phyloP scores from a whole-genome alignment of 1,139 yeast genomes.

The Saccharomyces hybrid region DNA sequence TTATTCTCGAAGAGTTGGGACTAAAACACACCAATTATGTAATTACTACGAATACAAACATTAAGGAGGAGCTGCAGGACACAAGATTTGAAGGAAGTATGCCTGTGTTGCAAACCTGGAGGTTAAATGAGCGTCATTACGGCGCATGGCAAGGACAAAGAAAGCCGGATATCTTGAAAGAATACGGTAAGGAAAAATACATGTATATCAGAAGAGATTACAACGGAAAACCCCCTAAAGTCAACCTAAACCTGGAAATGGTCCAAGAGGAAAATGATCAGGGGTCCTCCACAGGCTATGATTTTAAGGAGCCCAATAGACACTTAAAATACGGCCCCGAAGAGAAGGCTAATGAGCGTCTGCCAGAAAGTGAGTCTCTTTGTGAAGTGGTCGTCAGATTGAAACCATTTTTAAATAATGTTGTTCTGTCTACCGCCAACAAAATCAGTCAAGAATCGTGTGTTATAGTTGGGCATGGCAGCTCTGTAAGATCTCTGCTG shows the following conservation, averaged over 20 bases:
- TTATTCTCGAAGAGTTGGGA: conserved; percentile 43
- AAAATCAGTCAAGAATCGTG: conserved; percentile 41
- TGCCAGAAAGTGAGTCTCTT: conserved; percentile 66
- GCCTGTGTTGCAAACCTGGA: conserved; percentile 44
- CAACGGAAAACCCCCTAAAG: conserved; percentile 59
- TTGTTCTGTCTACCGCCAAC: conserved; percentile 35
- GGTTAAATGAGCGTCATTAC: conserved; percentile 71
- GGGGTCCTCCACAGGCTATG: conserved; percentile 28
- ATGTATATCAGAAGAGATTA: conserved; percentile 61
- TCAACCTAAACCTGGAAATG: conserved; percentile 29
- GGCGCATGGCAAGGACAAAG: conserved; percentile 65
- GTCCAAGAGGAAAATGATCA: conserved; percentile 25
- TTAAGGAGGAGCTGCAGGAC: conserved; percentile 6
- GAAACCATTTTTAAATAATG: conserved; percentile 43
- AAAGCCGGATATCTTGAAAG: conserved; percentile 43
- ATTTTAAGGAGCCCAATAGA: conserved; percentile 31
- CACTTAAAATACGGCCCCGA: conserved; percentile 30
- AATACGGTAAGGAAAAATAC: conserved; percentile 52
- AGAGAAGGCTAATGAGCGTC: conserved; percentile 33
- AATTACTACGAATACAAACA: conserved; percentile 14
- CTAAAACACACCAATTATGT: conserved; percentile 17
- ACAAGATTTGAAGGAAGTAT: conserved; percentile 9
- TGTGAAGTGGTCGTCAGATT: conserved; percentile 56
- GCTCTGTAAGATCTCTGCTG: conserved; percentile 59
- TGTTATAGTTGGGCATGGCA: conserved; percentile 66